Conservation (phyloP, 1,139 yeast species). For the Wickerhamiella infanticola region DNA sequence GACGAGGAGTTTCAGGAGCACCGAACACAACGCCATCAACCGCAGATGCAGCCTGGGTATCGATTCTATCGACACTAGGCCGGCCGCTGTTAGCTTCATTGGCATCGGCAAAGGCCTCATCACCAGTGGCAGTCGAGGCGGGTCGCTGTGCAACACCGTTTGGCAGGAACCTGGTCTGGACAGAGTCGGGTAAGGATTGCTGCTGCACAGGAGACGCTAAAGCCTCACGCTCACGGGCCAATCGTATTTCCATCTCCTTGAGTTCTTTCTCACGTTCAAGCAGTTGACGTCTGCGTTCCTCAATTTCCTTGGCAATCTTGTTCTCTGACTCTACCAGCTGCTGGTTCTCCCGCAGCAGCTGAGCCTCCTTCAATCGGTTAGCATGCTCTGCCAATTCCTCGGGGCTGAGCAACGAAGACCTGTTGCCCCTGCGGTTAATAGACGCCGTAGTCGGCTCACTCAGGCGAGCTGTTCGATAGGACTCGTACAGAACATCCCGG, state of each 20-base stretch:
- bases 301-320: constrained; percentile 78
- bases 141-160: not conserved
- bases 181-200: not conserved
- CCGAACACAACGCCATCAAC: not conserved
- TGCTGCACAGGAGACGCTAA: not conserved
- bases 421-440: constrained; percentile 11
- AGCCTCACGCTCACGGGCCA: constrained; percentile 6
- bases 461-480: constrained; percentile 81
- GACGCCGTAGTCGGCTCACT: constrained; percentile 26
- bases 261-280: constrained; percentile 81
- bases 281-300: constrained; percentile 69
- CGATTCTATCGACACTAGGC: not conserved
- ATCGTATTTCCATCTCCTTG: constrained; percentile 44
- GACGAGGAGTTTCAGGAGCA: not conserved
- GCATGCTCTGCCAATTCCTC: constrained; percentile 29
- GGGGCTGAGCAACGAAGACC: constrained; percentile 20
- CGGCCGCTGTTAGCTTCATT: not conserved
- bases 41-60: not conserved
- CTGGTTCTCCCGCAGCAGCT: constrained; percentile 24
- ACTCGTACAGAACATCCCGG: constrained; percentile 83
- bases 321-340: constrained; percentile 29
- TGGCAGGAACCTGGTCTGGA: not conserved
- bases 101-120: not conserved
- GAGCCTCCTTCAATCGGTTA: constrained; percentile 28
- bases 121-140: not conserved